Base-by-base conservation (phyloP, 441 rosid species). In the Gossypium lobatum region DNA sequence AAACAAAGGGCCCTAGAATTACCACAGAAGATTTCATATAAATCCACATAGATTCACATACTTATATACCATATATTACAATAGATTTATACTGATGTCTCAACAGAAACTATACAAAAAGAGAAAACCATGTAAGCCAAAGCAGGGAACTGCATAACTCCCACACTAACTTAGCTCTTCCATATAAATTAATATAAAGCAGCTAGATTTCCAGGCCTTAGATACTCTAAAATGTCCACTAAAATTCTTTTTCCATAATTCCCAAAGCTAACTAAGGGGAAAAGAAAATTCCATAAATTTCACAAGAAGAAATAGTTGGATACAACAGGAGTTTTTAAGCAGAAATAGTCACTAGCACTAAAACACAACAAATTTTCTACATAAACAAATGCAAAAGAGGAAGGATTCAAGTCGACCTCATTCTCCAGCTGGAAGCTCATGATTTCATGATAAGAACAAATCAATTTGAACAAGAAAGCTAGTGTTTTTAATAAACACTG, bases 371-470 rank as follows among this genome's bases (percentile, higher is more conserved):
- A 64, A 55, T 18, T 21, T 39, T 42, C 53, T 64, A 42, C 16
- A 42, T 4, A 34, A 71, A 37, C 31, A 37, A 55, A 57, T 55
- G 57, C 37, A 31, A 18, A 58, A 70, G 23, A 37, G 39, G 68
- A 77, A 75, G 99, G 69, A 79, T 25, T 52, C 60, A 73, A 73
- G 26, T 26, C 68, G 61, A 93, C 97, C 97, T 86, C 78, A 67
- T 80, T 71, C 79, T 93, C 90, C 71, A 85, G 84, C 80, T 77
- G 80, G 76, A 90, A 92, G 84, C 79, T 83, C 98, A 93, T 88
- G 81, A 95, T 93, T 83, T 91, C 88, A 83, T 90, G 83, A 87
- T 90, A 93, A 45, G 96, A 90, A 76, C 94, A 88, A 85, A 95
- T 88, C 83, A 93, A 82, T 80, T 88, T 91, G 82, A 91, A 95